Base-by-base conservation (phyloP, 768 basidiomycete genomes). In the Termitomyces heimii region DNA sequence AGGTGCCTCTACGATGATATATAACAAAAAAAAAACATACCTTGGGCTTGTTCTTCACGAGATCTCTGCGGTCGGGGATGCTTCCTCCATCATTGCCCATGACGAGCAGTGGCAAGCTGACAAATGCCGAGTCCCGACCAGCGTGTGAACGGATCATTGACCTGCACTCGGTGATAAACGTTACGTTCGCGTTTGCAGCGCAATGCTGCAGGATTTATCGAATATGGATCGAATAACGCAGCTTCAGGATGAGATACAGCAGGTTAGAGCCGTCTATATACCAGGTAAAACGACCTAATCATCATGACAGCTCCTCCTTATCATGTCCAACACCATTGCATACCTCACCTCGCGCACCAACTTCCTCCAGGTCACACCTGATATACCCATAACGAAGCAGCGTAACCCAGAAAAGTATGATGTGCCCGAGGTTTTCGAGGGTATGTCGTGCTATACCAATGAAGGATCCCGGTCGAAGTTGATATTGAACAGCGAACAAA, bases 201-300 rank as follows among this genome's bases (percentile, higher is more conserved):
- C 75, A 77, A 92, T 92, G 89, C 89, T 92, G 81, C 86, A 90
- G 80, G 89, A 92, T 83, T 74, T 92, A 70, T 84, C 89, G 71
- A 85, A 91, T 78, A 94, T 94, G 94, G 93, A 95, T 80, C 87
- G 92, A 74, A 90, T 95, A 71, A 94, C 94, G 10, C 94, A 95
- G 71, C 85, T 95, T 54, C 92, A 94, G 78, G 89, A 96, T 83
- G 89, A 89, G 72, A 92, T 94, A 58, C 93, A 96, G 73, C 85
- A 89, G 75, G 91, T 88, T 54, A 53, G 48, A 12, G 14, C 18
- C 14, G 14, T 31, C 2, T 39, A 24, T 29, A 12, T 28, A 5
- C 20, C 42, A 31, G 7, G 31, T 32, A 12, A 28, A 16, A 18
- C 20, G 5, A 43, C 34, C 37, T 40, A 12, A 52, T 53, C 14